Percentiles rank a stretch among this genome's conserved stretches.
Evolutionary conservation across 2,329 filamentous ascomycete species (phyloP).

Genomic region (Xylaria sp.): DNA sequence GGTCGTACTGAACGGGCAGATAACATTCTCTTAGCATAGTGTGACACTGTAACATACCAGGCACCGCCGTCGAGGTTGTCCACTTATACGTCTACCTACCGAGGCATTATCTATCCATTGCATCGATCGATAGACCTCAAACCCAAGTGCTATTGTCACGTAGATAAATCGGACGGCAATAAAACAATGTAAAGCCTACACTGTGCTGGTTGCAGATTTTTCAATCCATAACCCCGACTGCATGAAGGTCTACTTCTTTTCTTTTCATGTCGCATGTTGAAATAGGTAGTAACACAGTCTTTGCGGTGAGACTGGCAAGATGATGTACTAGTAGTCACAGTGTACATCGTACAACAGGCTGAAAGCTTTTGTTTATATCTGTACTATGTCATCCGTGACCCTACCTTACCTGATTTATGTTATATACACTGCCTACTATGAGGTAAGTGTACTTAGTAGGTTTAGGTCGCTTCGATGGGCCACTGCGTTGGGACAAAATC

Average conservation of each 20-base stretch:
- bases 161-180: background rate
- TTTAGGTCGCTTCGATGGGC: constrained; percentile 1
- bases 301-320: background rate
- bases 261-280: background rate
- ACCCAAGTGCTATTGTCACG: background rate
- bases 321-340: too few relatives aligned
- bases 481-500: background rate
- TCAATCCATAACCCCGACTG: background rate
- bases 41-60: background rate
- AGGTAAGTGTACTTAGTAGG: background rate
- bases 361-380: too few relatives aligned
- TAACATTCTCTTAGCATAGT: constrained; percentile 13
- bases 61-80: constrained; percentile 10
- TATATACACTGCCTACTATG: background rate
- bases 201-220: background rate
- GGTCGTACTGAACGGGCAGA: constrained; percentile 7
- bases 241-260: background rate
- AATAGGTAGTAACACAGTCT: background rate
- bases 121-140: background rate
- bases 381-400: too few relatives aligned
- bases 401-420: background rate
- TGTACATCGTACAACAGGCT: too few relatives aligned
- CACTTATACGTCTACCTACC: background rate
- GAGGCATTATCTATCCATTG: background rate
- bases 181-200: background rate